Base-by-base conservation (phyloP, 352 stramenopile species). In the Pythium guiyangense region DNA sequence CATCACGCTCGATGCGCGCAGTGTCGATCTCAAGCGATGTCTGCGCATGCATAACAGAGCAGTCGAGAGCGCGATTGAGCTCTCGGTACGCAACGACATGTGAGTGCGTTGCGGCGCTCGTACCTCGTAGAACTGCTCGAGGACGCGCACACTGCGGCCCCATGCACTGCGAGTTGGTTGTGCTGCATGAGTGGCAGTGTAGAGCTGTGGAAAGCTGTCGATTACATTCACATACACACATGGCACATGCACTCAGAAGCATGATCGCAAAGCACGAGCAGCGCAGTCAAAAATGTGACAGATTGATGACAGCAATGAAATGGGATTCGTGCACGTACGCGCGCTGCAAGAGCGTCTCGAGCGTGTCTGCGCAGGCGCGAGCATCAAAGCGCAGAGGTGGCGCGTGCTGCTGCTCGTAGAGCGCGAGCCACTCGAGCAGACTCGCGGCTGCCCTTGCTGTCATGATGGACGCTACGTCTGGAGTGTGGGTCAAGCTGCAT, bases 111-210 rank as follows among this genome's bases (percentile, higher is more conserved):
- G 4, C 17, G 15, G 26, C 43, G 20, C 12, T 40, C 63, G 31
- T 29, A 82, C 73, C 67, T 90, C 79, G 18, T 86, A 88, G 42
- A 90, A 87, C 6, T 55, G 59, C 49, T 88, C 77, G 3, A 79
- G 58, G 22, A 74, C 27, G 4, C 43, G 6, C 22, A 71, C 15
- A 3, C 67, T 45, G 39, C 50, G 49, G 10, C 9, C 18, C 70
- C 70, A 78, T 34, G 55, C 63, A 18, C 67, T 58, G 35, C 31
- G 9, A 22, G 20, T 15, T 0, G 4, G 18, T 11, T 31, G n/a
- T 6, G 27, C 34, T 18, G 44, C 35, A 9, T 52, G 40, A 20
- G 51, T 45, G 9, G 71, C 70, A 4, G 64, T 50, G n/a, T 54
- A 71, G 9, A 74, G 57, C 35, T 26, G 35, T 9, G 67, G 67